A percentile compares a stretch with the other conserved stretches of the same genome.
Conservation (phyloP, 208 protist species). For the Phytomonas sp. region DNA sequence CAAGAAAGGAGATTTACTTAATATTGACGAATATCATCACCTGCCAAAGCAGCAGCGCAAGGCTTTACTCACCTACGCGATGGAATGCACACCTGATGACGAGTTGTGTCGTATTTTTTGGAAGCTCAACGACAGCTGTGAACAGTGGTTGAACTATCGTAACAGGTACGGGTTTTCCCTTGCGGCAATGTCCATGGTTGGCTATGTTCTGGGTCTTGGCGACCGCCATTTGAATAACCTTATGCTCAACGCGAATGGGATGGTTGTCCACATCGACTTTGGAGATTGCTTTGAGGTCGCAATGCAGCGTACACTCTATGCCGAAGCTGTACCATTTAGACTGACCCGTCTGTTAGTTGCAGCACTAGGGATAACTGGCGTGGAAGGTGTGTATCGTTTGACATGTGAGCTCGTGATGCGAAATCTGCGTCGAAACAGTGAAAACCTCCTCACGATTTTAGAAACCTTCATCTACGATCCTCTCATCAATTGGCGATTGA, state of each 20-base stretch:
- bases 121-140: constrained; percentile 94
- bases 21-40: constrained; percentile 82
- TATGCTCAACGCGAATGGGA: constrained; percentile 98
- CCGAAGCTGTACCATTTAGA: constrained; percentile 99
- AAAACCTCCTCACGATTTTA: constrained; percentile 98
- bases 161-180: constrained; percentile 98
- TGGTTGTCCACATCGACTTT: constrained; percentile 99
- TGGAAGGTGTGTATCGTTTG: constrained; percentile 97
- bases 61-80: constrained; percentile 87
- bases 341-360: constrained; percentile 98
- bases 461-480: constrained; percentile 99
- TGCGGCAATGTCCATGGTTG: constrained; percentile 98
- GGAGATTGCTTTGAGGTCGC: constrained; percentile 99
- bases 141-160: constrained; percentile 98
- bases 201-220: constrained; percentile 93
- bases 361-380: constrained; percentile 97
- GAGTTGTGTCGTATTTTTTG: constrained; percentile 96
- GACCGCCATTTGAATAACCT: constrained; percentile 99
- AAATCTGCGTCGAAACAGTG: constrained; percentile 97
- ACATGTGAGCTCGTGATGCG: constrained; percentile 98
- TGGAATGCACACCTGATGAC: constrained; percentile 92
- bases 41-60: constrained; percentile 70
- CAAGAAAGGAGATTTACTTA: constrained; percentile 47
- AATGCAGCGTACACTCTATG: constrained; percentile 97
- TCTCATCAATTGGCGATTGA: constrained; percentile 98